Evolutionary conservation across 345 rosid genomes (phyloP).

Genomic region (Gossypium mustelinum): DNA sequence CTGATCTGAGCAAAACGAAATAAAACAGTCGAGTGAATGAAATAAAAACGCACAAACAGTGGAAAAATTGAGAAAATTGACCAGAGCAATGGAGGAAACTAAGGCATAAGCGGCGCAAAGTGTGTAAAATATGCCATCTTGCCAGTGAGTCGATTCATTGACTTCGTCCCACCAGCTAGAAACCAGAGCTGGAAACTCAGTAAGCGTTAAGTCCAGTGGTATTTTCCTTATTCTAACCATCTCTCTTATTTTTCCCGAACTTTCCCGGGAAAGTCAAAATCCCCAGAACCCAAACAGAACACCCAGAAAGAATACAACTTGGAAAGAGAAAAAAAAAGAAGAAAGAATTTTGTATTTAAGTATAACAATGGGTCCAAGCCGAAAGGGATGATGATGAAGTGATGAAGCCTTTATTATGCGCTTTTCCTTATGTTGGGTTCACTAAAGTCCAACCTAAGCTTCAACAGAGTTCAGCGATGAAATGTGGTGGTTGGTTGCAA

Average conservation of each 20-base stretch:
- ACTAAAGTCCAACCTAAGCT: background rate
- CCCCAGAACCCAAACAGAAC: constrained; percentile 7
- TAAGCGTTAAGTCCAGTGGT: background rate
- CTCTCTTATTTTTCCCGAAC: background rate
- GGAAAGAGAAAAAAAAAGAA: background rate
- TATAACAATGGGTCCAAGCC: background rate
- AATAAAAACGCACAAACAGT: background rate
- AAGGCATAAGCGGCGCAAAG: constrained; percentile 92
- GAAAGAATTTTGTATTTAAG: background rate
- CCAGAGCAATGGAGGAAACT: constrained; percentile 47
- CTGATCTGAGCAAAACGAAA: background rate
- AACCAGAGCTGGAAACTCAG: constrained; percentile 1
- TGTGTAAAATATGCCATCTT: constrained; percentile 83
- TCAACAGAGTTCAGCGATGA: background rate
- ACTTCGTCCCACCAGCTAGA: constrained; percentile 20
- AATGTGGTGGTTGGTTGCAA: background rate
- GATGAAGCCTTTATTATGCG: background rate
- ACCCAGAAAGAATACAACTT: background rate
- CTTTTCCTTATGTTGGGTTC: background rate
- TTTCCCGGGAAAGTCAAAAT: constrained; percentile 13
- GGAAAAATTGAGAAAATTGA: background rate
- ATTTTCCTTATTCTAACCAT: constrained; percentile 7
- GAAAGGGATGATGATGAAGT: background rate
- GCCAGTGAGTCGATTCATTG: constrained; percentile 63
- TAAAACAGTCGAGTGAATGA: background rate